A percentile compares a stretch with the other conserved stretches of the same genome.
phyloP scores from a whole-genome alignment of 371 early-diverging fungal genomes.

The Chytridiales sp. region DNA sequence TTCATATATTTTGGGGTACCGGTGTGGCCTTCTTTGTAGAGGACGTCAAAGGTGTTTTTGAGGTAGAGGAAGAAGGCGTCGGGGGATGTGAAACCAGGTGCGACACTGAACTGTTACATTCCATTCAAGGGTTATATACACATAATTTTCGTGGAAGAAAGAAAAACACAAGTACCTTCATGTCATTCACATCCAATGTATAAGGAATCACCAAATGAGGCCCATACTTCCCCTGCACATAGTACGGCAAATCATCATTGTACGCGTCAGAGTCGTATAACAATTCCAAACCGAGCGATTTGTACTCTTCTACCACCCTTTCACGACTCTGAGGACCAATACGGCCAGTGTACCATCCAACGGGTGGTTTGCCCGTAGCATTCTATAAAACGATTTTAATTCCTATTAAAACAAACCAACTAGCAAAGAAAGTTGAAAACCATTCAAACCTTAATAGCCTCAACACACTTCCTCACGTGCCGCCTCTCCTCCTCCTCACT shows the following conservation, averaged over 20 bases:
- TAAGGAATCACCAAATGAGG: conserved; percentile 48
- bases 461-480: conserved; percentile 33
- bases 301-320: conserved; percentile 43
- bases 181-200: conserved; percentile 51
- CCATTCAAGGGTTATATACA: background rate
- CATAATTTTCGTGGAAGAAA: background rate
- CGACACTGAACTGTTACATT: conserved; percentile 26
- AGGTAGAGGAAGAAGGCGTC: conserved; percentile 47
- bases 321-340: conserved; percentile 31
- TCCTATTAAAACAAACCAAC: too few relatives aligned
- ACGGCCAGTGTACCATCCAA: conserved; percentile 53
- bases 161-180: conserved; percentile 38
- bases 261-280: conserved; percentile 52
- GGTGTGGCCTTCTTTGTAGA: conserved; percentile 43
- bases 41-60: conserved; percentile 47
- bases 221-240: conserved; percentile 21
- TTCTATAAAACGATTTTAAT: conserved; percentile 3
- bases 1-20: conserved; percentile 46
- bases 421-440: too few relatives aligned
- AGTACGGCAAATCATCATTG: conserved; percentile 54
- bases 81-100: conserved; percentile 50
- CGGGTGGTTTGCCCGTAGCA: conserved; percentile 41
- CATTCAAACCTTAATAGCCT: conserved; percentile 35
- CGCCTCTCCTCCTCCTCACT: conserved; percentile 30
- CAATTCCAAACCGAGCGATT: conserved; percentile 36